Percentiles rank a stretch among this genome's conserved stretches.
phyloP scores from a whole-genome alignment of 2,329 filamentous ascomycete species.

The Leptographium procerum region DNA sequence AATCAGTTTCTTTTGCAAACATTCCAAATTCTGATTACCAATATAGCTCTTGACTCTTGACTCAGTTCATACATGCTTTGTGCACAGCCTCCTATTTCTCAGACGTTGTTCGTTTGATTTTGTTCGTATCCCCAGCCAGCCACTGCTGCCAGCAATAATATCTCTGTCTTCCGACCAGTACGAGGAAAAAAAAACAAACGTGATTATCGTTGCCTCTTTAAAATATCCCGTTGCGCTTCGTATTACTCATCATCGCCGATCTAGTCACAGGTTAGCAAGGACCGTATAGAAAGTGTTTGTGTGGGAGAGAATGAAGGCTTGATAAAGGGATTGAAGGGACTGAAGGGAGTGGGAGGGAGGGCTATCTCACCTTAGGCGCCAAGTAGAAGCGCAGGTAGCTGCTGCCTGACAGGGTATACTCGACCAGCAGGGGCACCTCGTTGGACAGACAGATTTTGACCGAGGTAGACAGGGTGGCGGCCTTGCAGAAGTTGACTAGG shows the following conservation, averaged over 20 bases:
- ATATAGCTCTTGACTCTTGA: background rate
- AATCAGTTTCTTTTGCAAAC: background rate
- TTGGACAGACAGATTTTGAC: conserved; percentile 93
- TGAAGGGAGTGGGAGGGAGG: background rate
- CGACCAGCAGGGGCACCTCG: conserved; percentile 90
- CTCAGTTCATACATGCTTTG: background rate
- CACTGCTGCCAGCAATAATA: background rate
- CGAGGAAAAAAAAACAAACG: background rate
- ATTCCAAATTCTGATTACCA: background rate
- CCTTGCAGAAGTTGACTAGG: conserved; percentile 99
- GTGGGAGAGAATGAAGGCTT: no score
- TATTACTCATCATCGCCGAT: conserved; percentile 27
- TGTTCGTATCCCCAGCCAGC: background rate
- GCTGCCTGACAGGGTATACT: conserved; percentile 71
- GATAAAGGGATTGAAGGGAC: background rate
- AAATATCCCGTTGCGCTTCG: background rate
- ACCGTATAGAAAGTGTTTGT: no score
- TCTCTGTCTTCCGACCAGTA: background rate
- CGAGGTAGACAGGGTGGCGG: conserved; percentile 64
- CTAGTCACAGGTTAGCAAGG: conserved; percentile 15
- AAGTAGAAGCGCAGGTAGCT: conserved; percentile 96
- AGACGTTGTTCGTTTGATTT: background rate
- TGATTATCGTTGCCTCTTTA: background rate
- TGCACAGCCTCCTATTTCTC: background rate
- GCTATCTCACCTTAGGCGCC: conserved; percentile 86